Conservation (phyloP, 371 early-diverging fungal genomes). For the Coemansia sp. region DNA sequence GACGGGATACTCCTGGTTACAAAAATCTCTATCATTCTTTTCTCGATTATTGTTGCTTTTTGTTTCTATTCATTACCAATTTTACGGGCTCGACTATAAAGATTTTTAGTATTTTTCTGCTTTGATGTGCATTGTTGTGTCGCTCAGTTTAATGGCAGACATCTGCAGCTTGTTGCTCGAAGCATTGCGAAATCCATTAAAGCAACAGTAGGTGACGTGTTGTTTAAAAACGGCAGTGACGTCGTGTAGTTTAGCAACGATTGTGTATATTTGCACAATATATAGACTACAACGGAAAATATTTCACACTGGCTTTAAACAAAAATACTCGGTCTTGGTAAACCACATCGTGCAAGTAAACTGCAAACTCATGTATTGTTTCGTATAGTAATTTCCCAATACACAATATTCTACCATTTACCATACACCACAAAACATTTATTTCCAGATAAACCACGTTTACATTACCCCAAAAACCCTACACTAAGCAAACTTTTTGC, state of each 20-base stretch:
- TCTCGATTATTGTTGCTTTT: slow-evolving; percentile 5
- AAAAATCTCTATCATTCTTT: slow-evolving; percentile 8
- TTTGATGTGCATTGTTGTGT: background rate
- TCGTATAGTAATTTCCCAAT: too few species aligned
- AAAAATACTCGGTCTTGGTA: too few species aligned
- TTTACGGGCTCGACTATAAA: background rate
- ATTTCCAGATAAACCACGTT: too few species aligned
- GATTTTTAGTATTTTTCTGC: background rate
- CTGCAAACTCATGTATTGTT: too few species aligned
- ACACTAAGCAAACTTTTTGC: slow-evolving; percentile 33
- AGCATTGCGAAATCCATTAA: background rate
- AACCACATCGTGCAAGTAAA: too few species aligned
- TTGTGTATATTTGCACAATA: too few species aligned
- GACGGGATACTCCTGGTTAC: background rate
- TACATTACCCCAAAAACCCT: too few species aligned
- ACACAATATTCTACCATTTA: too few species aligned
- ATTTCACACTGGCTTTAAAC: too few species aligned
- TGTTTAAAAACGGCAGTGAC: slow-evolving; percentile 19
- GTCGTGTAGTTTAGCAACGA: slow-evolving; percentile 14
- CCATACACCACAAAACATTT: too few species aligned
- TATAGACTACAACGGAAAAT: too few species aligned
- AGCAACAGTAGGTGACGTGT: slow-evolving; percentile 7
- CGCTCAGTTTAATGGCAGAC: background rate
- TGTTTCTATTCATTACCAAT: background rate
- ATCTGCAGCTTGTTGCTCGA: background rate